A percentile compares a stretch with the other conserved stretches of the same genome.
Conservation (phyloP, 1,284 basidiomycete genomes). For the Coniferiporia weirii region DNA sequence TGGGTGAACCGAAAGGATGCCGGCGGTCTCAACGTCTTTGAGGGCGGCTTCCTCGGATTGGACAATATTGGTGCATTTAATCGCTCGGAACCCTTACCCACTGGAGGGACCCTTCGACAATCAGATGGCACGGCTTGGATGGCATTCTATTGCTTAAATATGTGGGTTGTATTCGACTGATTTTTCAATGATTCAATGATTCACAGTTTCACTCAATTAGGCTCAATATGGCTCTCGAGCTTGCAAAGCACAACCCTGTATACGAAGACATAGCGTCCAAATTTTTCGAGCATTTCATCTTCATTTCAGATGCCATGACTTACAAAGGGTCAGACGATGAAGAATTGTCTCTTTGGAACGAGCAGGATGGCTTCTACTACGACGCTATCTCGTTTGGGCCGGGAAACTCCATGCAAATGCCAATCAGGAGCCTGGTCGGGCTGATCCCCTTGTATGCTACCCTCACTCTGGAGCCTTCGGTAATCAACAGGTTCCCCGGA, state of each 20-base stretch:
- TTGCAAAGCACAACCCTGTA: constrained; percentile 95
- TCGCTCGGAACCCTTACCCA: constrained; percentile 92
- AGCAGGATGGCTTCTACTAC: constrained; percentile 96
- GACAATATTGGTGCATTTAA: constrained; percentile 99
- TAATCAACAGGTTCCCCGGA: constrained; percentile 88
- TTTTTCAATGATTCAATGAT: constrained; percentile 8
- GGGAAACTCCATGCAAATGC: constrained; percentile 82
- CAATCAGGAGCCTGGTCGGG: constrained; percentile 89
- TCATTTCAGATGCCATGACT: constrained; percentile 98
- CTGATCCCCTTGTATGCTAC: constrained; percentile 95
- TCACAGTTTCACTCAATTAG: constrained; percentile 33
- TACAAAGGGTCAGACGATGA: constrained; percentile 75
- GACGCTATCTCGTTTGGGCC: constrained; percentile 92
- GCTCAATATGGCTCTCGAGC: constrained; percentile 94
- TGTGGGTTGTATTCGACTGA: constrained; percentile 45
- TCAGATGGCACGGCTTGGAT: constrained; percentile 99
- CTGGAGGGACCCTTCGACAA: constrained; percentile 87
- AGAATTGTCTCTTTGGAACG: constrained; percentile 82
- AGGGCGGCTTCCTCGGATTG: constrained; percentile 95
- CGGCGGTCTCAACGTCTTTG: constrained; percentile 93
- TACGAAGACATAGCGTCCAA: constrained; percentile 99
- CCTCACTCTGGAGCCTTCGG: constrained; percentile 85
- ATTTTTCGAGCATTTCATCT: constrained; percentile 96
- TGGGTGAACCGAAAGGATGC: constrained; percentile 99
- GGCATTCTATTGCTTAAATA: constrained; percentile 97